phyloP scores from a whole-genome alignment of 2,329 filamentous ascomycete genomes.

The Phialophora verrucosa region DNA sequence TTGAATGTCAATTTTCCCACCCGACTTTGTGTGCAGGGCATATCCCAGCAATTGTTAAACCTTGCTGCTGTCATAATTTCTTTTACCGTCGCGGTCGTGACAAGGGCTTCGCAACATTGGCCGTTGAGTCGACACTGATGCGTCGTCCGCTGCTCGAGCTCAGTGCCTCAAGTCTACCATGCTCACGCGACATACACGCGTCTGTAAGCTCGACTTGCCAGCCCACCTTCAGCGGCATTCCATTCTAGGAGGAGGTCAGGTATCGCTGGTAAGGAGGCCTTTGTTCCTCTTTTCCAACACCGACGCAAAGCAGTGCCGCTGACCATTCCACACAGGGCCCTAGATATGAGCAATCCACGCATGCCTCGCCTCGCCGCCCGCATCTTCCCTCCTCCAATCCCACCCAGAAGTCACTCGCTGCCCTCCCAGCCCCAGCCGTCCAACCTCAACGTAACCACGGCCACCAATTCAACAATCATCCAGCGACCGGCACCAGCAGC shows the following conservation, averaged over 20 bases:
- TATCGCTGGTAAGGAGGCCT: neutral
- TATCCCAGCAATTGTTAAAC: slow-evolving; percentile 10
- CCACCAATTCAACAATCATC: neutral
- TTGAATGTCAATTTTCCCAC: slow-evolving; percentile 8
- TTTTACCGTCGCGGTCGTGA: neutral
- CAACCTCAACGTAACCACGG: neutral
- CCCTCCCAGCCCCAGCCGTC: neutral
- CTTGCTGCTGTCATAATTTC: slow-evolving; percentile 1
- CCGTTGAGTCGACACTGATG: neutral
- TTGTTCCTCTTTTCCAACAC: neutral
- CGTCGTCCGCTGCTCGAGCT: neutral
- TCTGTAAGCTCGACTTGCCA: neutral
- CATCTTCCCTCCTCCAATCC: slow-evolving; percentile 19
- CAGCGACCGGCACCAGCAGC: slow-evolving; percentile 8
- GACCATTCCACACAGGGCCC: neutral
- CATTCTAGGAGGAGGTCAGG: neutral
- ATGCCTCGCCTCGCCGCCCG: slow-evolving; percentile 22
- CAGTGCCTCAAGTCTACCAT: neutral
- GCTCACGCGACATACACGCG: neutral
- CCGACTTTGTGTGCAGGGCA: slow-evolving; percentile 2
- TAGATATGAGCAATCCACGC: slow-evolving; percentile 24
- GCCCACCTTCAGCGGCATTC: neutral
- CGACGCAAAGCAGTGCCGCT: slow-evolving; percentile 8
- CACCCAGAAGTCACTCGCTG: slow-evolving; percentile 2
- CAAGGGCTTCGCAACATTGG: neutral